A percentile compares a stretch with the other conserved stretches of the same genome.
Conservation (phyloP, 495 filamentous ascomycete species). For the Trichoderma virens region DNA sequence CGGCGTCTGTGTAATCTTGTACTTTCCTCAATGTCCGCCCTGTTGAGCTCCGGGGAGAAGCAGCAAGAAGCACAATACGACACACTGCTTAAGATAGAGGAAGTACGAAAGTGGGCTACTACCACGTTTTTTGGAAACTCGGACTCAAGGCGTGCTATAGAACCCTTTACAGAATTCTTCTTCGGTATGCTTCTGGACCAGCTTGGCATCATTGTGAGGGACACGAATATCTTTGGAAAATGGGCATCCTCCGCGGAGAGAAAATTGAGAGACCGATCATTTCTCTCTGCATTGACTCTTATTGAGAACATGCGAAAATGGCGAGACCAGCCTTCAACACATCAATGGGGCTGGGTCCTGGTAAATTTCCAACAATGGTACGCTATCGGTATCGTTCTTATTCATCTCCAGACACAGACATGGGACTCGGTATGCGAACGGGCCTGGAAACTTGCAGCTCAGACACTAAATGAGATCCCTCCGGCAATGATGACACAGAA, state of each 20-base stretch:
- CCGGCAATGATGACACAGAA: not conserved
- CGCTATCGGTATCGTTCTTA: not conserved
- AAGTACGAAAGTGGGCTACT: not conserved
- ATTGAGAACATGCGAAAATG: not conserved
- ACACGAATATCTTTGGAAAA: not conserved
- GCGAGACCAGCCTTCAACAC: not conserved
- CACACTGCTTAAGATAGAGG: not conserved
- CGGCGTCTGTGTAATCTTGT: not conserved
- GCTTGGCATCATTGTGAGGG: not conserved
- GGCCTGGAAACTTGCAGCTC: not conserved
- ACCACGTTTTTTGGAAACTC: not conserved
- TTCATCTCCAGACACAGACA: not conserved
- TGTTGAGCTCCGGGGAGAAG: not conserved
- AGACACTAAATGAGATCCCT: not conserved
- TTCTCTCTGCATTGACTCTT: not conserved
- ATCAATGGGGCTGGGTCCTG: not conserved
- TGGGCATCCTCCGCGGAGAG: not conserved
- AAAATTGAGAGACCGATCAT: not conserved
- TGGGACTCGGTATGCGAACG: conserved; percentile 1
- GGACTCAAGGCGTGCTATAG: not conserved
- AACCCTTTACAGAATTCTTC: not conserved
- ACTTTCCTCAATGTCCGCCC: not conserved
- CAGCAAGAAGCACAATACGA: not conserved
- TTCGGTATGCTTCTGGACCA: not conserved
- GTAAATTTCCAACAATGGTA: not conserved